A percentile compares a stretch with the other conserved stretches of the same genome.
phyloP scores from a whole-genome alignment of 106 monocot genomes.

The Dendrobium huoshanense region DNA sequence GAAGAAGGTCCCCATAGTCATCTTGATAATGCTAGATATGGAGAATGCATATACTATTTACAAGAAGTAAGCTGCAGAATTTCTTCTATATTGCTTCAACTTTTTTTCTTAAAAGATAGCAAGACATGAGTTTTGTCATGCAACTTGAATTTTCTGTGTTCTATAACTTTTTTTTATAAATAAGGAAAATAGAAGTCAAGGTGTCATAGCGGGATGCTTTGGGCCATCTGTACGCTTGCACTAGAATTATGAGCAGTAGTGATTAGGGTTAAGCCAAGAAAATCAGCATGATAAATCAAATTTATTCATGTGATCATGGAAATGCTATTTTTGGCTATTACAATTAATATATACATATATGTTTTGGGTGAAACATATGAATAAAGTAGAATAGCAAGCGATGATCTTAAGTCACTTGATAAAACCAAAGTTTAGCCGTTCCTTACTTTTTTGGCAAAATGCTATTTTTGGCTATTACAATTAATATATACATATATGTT shows the following conservation, averaged over 20 bases:
- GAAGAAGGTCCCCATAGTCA: conserved; percentile 80
- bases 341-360: neutral
- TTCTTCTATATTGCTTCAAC: neutral
- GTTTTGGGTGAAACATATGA: neutral
- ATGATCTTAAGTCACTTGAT: neutral
- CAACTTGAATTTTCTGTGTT: neutral
- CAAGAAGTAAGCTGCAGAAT: conserved; percentile 60
- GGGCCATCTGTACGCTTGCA: neutral
- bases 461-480: neutral
- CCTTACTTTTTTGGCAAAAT: no score
- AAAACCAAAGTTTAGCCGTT: neutral
- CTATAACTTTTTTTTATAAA: neutral
- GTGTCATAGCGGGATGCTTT: neutral
- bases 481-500: neutral
- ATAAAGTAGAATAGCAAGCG: neutral
- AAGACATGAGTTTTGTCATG: neutral
- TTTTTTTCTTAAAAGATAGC: neutral
- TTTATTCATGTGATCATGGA: neutral
- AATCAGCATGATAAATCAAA: neutral
- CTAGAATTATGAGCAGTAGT: neutral
- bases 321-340: neutral
- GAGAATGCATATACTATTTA: conserved; percentile 83
- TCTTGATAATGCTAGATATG: conserved; percentile 69
- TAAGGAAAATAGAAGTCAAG: neutral
- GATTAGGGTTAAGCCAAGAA: neutral